A percentile compares a stretch with the other conserved stretches of the same genome.
These are phyloP conservation scores for Solanum pimpinellifolium DNA, from an alignment of 257 asterid genomes.

Conservation along the genomic window DNA sequence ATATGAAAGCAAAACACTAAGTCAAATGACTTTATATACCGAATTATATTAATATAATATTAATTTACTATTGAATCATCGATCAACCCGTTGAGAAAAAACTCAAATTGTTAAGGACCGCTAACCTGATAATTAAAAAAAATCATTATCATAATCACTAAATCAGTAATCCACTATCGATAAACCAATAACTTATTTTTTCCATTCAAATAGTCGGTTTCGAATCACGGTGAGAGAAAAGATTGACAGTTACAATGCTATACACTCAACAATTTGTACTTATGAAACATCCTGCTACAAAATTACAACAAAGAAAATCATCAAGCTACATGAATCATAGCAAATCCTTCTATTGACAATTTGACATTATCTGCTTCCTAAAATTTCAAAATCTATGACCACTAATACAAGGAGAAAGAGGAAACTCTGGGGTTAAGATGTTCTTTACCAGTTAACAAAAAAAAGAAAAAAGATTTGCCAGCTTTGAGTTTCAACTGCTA, in stretches of 20 bases:
- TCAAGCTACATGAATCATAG: not conserved
- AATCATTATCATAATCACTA: not conserved
- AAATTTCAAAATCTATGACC: not conserved
- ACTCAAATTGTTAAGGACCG: not conserved
- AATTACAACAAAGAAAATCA: not conserved
- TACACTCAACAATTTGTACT: not conserved
- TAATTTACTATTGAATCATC: too few species aligned
- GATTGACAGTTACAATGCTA: not conserved
- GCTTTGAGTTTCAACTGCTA: not conserved
- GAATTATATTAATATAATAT: too few species aligned
- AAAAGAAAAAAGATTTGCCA: not conserved
- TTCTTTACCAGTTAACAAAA: not conserved
- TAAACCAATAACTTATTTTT: not conserved
- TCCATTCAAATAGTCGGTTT: too few species aligned
- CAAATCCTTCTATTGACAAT: not conserved
- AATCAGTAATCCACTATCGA: not conserved
- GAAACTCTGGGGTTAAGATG: not conserved
- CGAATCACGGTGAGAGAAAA: not conserved
- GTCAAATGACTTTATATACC: not conserved
- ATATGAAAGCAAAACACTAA: not conserved
- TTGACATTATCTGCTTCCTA: not conserved
- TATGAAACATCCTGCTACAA: not conserved
- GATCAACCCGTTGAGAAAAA: not conserved
- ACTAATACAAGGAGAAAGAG: not conserved
- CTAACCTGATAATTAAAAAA: too few species aligned